phyloP scores from a whole-genome alignment of 179 eudicot genomes.

The Silene vulgaris region DNA sequence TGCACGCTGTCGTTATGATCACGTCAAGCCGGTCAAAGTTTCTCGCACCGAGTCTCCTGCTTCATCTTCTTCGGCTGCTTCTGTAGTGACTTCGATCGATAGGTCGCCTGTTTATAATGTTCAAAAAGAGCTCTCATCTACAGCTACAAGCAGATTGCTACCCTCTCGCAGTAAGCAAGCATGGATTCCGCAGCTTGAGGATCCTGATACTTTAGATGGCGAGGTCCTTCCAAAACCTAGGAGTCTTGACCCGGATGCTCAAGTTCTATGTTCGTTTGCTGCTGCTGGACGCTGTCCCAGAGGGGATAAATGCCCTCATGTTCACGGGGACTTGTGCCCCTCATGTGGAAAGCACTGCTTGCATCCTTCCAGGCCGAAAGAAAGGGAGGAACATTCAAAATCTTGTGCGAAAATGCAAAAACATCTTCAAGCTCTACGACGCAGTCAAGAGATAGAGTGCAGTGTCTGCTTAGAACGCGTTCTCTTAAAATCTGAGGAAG shows the following conservation, averaged over 20 bases:
- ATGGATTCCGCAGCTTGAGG: constrained; percentile 40
- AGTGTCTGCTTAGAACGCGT: constrained; percentile 92
- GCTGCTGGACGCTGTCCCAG: constrained; percentile 84
- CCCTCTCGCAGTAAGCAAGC: constrained; percentile 29
- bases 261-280: constrained; percentile 70
- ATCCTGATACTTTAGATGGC: constrained; percentile 29
- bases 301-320: constrained; percentile 76
- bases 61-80: constrained; percentile 49
- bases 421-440: constrained; percentile 59
- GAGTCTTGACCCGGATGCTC: constrained; percentile 50
- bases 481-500: constrained; percentile 54
- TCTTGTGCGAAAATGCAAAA: constrained; percentile 69
- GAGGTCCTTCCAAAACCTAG: constrained; percentile 30
- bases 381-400: constrained; percentile 67
- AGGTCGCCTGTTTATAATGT: constrained; percentile 29
- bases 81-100: constrained; percentile 24
- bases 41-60: constrained; percentile 40
- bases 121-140: constrained; percentile 40
- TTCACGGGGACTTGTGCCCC: constrained; percentile 85
- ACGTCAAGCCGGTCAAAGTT: constrained; percentile 72
- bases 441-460: constrained; percentile 94
- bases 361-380: constrained; percentile 80
- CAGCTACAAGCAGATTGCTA: constrained; percentile 29
- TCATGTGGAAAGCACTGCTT: constrained; percentile 70
- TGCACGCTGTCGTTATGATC: constrained; percentile 81